Conservation (phyloP, 2,329 filamentous ascomycete species). For the Calonectria pseudoreteaudii region DNA sequence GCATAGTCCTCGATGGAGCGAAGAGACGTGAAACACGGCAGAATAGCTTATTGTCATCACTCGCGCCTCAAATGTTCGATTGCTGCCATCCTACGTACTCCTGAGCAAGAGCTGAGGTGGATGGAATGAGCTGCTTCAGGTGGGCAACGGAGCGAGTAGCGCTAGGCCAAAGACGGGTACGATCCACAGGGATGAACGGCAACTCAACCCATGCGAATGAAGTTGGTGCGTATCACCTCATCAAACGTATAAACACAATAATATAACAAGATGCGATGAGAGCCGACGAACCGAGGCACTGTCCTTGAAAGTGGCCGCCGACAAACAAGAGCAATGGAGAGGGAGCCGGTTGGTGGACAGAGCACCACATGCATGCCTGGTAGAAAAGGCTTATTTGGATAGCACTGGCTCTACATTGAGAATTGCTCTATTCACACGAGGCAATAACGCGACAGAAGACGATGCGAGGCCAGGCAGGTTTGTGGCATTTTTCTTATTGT, state of each 20-base stretch:
- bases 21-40: background rate
- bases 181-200: constrained; percentile 29
- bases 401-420: background rate
- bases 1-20: background rate
- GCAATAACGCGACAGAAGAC: background rate
- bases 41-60: background rate
- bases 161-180: constrained; percentile 26
- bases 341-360: background rate
- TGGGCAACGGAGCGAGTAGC: constrained; percentile 19
- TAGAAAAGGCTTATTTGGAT: background rate
- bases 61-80: background rate
- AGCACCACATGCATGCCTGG: background rate
- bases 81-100: background rate
- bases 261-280: background rate
- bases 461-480: background rate
- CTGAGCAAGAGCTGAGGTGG: background rate
- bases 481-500: background rate
- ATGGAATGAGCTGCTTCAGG: constrained; percentile 6
- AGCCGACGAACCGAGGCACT: background rate
- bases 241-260: background rate
- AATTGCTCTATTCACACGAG: background rate
- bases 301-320: background rate
- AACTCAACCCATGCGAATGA: constrained; percentile 37
- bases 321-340: constrained; percentile 11
- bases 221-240: constrained; percentile 14